Percentiles rank a stretch among this genome's conserved stretches.
These are phyloP conservation scores for Leishmania braziliensis DNA, from an alignment of 208 protist species.

Conservation along the genomic window DNA sequence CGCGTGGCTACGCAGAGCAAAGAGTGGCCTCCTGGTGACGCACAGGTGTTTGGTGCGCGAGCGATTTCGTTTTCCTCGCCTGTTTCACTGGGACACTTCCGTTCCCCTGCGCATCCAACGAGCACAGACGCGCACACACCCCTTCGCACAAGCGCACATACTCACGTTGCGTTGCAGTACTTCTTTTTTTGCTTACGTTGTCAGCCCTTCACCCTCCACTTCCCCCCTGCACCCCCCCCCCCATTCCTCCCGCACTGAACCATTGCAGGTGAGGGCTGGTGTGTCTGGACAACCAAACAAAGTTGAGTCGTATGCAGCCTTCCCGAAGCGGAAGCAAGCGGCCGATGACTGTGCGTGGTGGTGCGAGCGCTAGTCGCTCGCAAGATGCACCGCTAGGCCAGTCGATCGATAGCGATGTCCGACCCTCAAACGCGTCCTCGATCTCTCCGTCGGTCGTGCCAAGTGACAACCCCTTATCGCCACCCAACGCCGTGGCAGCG, in stretches of 20 bases:
- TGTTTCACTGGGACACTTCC: not conserved
- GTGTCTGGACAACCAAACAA: not conserved
- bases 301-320: not conserved
- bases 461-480: not conserved
- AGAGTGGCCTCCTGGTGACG: not conserved
- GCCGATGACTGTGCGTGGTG: not conserved
- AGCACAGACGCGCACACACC: not conserved
- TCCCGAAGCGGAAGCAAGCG: not conserved
- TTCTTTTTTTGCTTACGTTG: not conserved
- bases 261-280: not conserved
- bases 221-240: not conserved
- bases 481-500: not conserved
- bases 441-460: not conserved
- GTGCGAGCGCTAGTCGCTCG: not conserved
- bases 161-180: too few species aligned
- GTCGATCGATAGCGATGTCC: not conserved
- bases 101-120: not conserved
- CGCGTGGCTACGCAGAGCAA: not conserved
- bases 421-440: not conserved
- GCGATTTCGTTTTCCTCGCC: not conserved
- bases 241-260: not conserved
- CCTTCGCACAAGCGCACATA: not conserved
- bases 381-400: not conserved
- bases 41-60: not conserved
- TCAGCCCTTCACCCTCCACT: not conserved